Percentiles rank a stretch among this genome's conserved stretches.
phyloP scores from a whole-genome alignment of 352 stramenopile genomes.

The Pythium brassicae region DNA sequence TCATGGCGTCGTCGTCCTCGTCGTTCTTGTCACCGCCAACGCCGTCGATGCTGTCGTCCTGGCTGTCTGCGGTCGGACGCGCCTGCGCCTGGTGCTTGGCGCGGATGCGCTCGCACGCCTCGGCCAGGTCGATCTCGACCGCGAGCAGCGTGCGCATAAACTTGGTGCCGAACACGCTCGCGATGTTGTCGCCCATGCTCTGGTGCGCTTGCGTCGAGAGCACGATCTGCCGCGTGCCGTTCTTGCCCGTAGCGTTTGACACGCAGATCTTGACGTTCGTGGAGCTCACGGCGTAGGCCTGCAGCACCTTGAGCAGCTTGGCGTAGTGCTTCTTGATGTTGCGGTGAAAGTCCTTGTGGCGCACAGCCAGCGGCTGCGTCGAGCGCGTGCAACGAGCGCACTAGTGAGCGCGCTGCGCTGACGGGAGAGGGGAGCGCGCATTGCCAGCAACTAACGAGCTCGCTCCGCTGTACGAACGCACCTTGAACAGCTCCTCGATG shows the following conservation, averaged over 20 bases:
- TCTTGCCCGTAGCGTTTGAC: conserved; percentile 52
- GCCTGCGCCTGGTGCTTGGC: not conserved
- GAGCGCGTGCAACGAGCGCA: no score
- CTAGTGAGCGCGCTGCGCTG: no score
- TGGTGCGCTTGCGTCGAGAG: conserved; percentile 66
- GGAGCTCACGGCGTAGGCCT: conserved; percentile 71
- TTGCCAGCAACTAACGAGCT: no score
- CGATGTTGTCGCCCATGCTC: conserved; percentile 80
- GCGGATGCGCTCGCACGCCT: conserved; percentile 6
- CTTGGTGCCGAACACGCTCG: conserved; percentile 89
- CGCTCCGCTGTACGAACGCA: no score
- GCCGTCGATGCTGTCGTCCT: conserved; percentile 18
- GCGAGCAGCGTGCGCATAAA: conserved; percentile 80
- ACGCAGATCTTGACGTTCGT: conserved; percentile 54
- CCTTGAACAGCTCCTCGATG: conserved; percentile 92
- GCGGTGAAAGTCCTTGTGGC: conserved; percentile 90
- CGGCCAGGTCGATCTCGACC: conserved; percentile 70
- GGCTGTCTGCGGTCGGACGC: conserved; percentile 1
- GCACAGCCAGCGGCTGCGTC: conserved; percentile 86
- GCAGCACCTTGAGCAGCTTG: conserved; percentile 91
- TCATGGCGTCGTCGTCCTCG: conserved; percentile 17
- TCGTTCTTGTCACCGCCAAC: conserved; percentile 8
- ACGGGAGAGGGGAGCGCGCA: no score
- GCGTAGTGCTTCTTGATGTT: conserved; percentile 93
- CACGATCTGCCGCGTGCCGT: conserved; percentile 41